Percentiles rank a stretch among this genome's conserved stretches.
Conservation (phyloP, 1,139 yeast genomes). For the Fermentozyma sake region DNA sequence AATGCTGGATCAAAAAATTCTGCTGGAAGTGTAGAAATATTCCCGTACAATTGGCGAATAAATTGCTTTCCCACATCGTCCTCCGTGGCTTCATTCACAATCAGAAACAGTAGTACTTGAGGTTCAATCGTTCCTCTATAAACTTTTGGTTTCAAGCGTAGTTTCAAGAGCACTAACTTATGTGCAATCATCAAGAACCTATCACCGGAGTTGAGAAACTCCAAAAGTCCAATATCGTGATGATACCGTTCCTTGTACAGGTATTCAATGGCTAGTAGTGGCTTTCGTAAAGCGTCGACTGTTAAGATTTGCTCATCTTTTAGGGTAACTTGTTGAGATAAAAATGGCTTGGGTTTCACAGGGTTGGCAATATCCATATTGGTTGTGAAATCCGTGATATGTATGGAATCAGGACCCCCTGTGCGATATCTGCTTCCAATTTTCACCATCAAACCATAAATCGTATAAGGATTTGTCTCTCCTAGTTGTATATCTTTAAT, state of each 20-base stretch:
- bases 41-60: too few species aligned
- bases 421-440: background rate
- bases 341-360: background rate
- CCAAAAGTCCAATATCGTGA: background rate
- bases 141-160: slow-evolving; percentile 5
- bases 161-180: slow-evolving; percentile 6
- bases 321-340: slow-evolving; percentile 2
- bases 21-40: too few species aligned
- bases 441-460: background rate
- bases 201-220: background rate
- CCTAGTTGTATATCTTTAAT: too few species aligned
- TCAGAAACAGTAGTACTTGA: too few species aligned
- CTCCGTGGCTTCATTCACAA: too few species aligned
- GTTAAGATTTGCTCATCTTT: slow-evolving; percentile 7
- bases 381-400: slow-evolving; percentile 8
- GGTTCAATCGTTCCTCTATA: slow-evolving; percentile 6
- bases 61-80: too few species aligned
- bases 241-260: slow-evolving; percentile 1
- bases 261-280: background rate
- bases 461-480: too few species aligned
- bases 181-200: slow-evolving; percentile 3
- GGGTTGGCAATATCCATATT: slow-evolving; percentile 2
- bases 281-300: slow-evolving; percentile 4
- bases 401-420: slow-evolving; percentile 6
- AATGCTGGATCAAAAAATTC: too few species aligned